These are phyloP conservation scores for Mrakiaceae sp. DNA, from an alignment of 1,284 basidiomycete genomes.

Conservation along the genomic window DNA sequence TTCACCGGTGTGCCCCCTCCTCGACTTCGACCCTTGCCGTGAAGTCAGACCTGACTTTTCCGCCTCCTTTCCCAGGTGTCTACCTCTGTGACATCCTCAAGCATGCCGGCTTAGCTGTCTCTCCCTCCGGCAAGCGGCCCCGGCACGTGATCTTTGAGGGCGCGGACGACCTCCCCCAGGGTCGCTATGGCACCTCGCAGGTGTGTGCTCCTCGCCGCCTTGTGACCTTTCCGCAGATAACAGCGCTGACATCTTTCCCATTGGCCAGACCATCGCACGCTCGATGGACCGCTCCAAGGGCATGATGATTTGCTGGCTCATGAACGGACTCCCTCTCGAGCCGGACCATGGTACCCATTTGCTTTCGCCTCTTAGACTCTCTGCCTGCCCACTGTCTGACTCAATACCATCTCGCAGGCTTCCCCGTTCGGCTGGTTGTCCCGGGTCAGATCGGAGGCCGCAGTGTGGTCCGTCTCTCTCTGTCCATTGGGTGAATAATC, in stretches of 20 bases:
- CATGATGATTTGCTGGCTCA: constrained; percentile 52
- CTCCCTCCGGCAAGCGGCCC: constrained; percentile 31
- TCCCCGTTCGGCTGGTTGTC: constrained; percentile 49
- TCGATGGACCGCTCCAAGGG: constrained; percentile 39
- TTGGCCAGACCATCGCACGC: constrained; percentile 39
- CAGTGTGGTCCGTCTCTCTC: constrained; percentile 19
- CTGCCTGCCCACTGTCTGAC: background rate
- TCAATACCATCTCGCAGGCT: constrained; percentile 22
- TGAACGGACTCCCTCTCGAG: constrained; percentile 49
- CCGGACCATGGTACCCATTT: constrained; percentile 47
- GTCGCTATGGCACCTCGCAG: constrained; percentile 55
- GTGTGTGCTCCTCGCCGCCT: constrained; percentile 17
- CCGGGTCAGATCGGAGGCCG: constrained; percentile 54
- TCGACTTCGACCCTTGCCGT: background rate
- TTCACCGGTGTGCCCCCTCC: constrained; percentile 42
- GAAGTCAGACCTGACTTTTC: background rate
- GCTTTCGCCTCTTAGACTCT: background rate
- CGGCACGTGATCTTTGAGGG: constrained; percentile 56
- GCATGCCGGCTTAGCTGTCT: constrained; percentile 38
- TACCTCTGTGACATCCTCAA: constrained; percentile 50
- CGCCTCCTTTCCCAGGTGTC: constrained; percentile 27
- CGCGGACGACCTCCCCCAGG: constrained; percentile 49
- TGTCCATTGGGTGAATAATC: background rate
- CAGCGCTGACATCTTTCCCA: background rate
- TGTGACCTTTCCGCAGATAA: background rate